These are phyloP conservation scores for Lodderomyces orthopsilosis DNA, from an alignment of 1,139 yeast species.

Conservation along the genomic window DNA sequence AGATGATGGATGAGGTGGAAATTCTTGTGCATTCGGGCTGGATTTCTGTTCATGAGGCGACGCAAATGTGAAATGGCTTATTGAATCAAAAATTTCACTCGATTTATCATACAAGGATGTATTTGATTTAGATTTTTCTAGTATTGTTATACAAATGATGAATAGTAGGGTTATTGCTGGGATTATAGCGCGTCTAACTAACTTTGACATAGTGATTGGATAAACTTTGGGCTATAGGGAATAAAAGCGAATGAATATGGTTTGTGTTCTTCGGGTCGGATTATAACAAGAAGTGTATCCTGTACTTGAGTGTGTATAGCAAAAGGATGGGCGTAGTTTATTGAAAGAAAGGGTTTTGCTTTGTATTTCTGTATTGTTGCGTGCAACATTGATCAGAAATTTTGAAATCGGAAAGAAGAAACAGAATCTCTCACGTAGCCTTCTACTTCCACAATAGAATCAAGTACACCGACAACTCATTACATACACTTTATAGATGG, in stretches of 20 bases:
- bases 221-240: background rate
- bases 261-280: background rate
- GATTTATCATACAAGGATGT: slow-evolving; percentile 13
- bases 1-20: background rate
- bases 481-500: too few species aligned
- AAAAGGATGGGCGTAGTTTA: too few species aligned
- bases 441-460: too few species aligned
- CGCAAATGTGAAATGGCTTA: slow-evolving; percentile 18
- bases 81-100: slow-evolving; percentile 20
- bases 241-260: background rate
- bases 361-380: background rate
- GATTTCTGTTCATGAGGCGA: slow-evolving; percentile 5
- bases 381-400: background rate
- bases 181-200: slow-evolving; percentile 12
- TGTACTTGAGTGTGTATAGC: too few species aligned
- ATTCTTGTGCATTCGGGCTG: slow-evolving; percentile 3
- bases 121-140: slow-evolving; percentile 9
- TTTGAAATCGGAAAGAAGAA: too few species aligned
- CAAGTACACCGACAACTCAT: too few species aligned
- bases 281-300: too few species aligned
- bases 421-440: too few species aligned
- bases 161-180: slow-evolving; percentile 10
- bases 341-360: background rate
- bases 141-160: slow-evolving; percentile 9
- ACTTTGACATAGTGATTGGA: slow-evolving; percentile 11